Conservation (phyloP, 805 yeast genomes). For the Millerago galiae region DNA sequence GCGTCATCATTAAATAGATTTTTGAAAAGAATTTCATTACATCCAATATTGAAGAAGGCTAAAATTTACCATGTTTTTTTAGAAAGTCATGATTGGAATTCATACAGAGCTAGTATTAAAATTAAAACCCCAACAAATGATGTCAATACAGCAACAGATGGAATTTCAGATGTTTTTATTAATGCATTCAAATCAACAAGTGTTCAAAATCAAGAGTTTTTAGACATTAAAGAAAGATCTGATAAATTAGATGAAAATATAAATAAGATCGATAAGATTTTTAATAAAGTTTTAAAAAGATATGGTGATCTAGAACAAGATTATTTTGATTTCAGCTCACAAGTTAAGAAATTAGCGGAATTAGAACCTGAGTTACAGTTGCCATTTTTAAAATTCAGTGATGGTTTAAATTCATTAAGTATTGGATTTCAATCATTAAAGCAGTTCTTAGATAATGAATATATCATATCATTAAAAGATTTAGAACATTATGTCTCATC, state of each 20-base stretch:
- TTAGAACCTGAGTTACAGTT: slow-evolving; percentile 39
- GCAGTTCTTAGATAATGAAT: slow-evolving; percentile 65
- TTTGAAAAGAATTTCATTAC: slow-evolving; percentile 63
- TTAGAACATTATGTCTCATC: slow-evolving; percentile 73
- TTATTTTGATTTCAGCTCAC: slow-evolving; percentile 62
- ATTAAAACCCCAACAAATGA: slow-evolving; percentile 17
- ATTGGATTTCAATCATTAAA: slow-evolving; percentile 37
- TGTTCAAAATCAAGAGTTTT: slow-evolving; percentile 66
- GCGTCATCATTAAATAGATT: slow-evolving; percentile 77
- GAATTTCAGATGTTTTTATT: slow-evolving; percentile 85
- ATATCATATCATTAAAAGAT: slow-evolving; percentile 77
- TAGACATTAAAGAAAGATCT: slow-evolving; percentile 75
- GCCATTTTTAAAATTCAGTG: slow-evolving; percentile 38
- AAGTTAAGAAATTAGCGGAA: slow-evolving; percentile 59
- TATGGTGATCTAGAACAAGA: slow-evolving; percentile 71
- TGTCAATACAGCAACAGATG: slow-evolving; percentile 38
- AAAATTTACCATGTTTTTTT: slow-evolving; percentile 65
- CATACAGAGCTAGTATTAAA: slow-evolving; percentile 54
- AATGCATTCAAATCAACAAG: slow-evolving; percentile 83
- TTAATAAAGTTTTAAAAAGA: slow-evolving; percentile 62
- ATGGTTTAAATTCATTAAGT: slow-evolving; percentile 39
- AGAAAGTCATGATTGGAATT: slow-evolving; percentile 69
- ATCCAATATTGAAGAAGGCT: slow-evolving; percentile 65
- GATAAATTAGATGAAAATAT: slow-evolving; percentile 83
- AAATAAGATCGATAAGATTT: slow-evolving; percentile 69